These are phyloP conservation scores for Colletotrichum phormii DNA, from an alignment of 2,329 filamentous ascomycete species.

Conservation along the genomic window DNA sequence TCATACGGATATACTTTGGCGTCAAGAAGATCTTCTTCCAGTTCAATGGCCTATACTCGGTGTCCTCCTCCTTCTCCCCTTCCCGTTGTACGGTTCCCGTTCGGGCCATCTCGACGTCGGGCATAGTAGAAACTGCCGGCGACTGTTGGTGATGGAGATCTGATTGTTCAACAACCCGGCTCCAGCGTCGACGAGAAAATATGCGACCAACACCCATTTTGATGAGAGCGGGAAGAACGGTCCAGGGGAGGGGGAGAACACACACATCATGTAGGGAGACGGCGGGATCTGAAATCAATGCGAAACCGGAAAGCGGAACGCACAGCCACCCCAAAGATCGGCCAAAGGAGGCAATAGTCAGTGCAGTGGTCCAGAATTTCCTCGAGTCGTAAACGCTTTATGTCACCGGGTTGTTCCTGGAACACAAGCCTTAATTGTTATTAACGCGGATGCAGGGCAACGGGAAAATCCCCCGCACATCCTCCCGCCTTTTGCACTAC, in stretches of 20 bases:
- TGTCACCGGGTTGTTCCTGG: conserved; percentile 10
- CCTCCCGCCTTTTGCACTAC: neutral
- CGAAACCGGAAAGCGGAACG: conserved; percentile 36
- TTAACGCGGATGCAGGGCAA: conserved; percentile 1
- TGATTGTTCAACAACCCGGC: neutral
- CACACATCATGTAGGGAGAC: conserved; percentile 17
- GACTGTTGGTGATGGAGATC: conserved; percentile 3
- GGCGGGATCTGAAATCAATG: conserved; percentile 37
- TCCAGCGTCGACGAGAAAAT: neutral
- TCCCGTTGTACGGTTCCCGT: conserved; percentile 10
- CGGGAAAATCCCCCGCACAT: conserved; percentile 29
- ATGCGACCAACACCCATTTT: conserved; percentile 24
- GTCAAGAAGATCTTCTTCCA: conserved; percentile 48
- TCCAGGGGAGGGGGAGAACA: neutral
- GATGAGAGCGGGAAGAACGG: neutral
- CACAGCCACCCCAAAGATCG: conserved; percentile 32
- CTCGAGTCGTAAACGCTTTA: neutral
- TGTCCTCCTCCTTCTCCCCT: conserved; percentile 38
- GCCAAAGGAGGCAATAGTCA: conserved; percentile 24
- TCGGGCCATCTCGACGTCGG: conserved; percentile 33
- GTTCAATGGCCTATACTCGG: conserved; percentile 48
- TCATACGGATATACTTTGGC: conserved; percentile 47
- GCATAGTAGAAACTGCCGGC: conserved; percentile 19
- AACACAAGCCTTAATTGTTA: neutral
- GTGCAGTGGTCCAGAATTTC: conserved; percentile 1